Percentiles rank a stretch among this genome's conserved stretches.
Evolutionary conservation across 2,329 filamentous ascomycete species (phyloP).

Genomic region (Ophiocordyceps sinensis): DNA sequence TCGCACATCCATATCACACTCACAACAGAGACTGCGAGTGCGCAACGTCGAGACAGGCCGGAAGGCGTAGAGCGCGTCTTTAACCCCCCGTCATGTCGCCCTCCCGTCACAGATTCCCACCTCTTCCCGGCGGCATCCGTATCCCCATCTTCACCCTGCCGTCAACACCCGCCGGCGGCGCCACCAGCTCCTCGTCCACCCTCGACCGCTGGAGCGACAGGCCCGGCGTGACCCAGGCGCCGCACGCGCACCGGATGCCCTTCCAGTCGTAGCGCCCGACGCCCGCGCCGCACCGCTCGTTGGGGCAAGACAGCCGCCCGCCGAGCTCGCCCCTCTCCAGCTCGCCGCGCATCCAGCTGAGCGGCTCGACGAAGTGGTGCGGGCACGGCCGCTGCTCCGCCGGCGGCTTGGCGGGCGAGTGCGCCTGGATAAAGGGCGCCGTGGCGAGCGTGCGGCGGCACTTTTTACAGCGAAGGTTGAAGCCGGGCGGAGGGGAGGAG

Average conservation of each 20-base stretch:
- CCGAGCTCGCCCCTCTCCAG: slow-evolving; percentile 71
- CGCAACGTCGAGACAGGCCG: too few species aligned
- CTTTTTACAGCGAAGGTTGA: slow-evolving; percentile 66
- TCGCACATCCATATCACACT: too few species aligned
- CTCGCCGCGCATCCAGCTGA: slow-evolving; percentile 86
- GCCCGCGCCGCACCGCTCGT: slow-evolving; percentile 60
- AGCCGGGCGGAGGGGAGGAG: background rate
- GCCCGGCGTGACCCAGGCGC: slow-evolving; percentile 78
- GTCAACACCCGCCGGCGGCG: slow-evolving; percentile 8
- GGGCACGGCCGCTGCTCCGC: slow-evolving; percentile 37
- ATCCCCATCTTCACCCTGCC: slow-evolving; percentile 28
- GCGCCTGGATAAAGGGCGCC: slow-evolving; percentile 48
- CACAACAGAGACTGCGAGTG: too few species aligned
- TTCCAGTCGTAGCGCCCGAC: slow-evolving; percentile 95
- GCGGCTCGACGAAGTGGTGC: slow-evolving; percentile 80
- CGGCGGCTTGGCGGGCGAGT: slow-evolving; percentile 20
- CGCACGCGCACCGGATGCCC: slow-evolving; percentile 83
- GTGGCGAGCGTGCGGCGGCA: slow-evolving; percentile 56
- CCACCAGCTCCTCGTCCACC: slow-evolving; percentile 52
- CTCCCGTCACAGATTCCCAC: slow-evolving; percentile 1
- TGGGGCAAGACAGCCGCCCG: slow-evolving; percentile 74
- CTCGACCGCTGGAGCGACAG: slow-evolving; percentile 73
- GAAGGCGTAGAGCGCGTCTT: too few species aligned
- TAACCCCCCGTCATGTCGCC: background rate
- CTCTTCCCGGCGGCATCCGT: slow-evolving; percentile 35